Evolutionary conservation across 2,329 filamentous ascomycete genomes (phyloP).

Genomic region (Periconia sp.): DNA sequence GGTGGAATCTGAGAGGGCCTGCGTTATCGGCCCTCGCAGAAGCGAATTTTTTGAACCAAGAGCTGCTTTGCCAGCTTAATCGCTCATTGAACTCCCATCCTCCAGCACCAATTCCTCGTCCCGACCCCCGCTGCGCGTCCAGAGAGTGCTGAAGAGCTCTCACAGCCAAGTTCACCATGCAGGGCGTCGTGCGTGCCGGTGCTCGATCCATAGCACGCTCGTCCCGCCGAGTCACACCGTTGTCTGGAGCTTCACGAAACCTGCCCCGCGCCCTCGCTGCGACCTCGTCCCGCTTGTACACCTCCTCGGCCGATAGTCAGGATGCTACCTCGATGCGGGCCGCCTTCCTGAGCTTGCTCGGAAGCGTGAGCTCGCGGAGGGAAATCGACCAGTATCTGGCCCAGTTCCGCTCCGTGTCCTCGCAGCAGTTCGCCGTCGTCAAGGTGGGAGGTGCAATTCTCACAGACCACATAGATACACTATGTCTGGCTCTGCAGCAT

Average conservation of each 20-base stretch:
- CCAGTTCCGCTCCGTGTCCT: constrained; percentile 95
- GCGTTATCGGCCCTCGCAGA: constrained; percentile 33
- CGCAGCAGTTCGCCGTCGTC: constrained; percentile 96
- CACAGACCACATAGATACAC: constrained; percentile 89
- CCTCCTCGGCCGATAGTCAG: constrained; percentile 39
- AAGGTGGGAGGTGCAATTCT: constrained; percentile 97
- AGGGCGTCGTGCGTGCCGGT: constrained; percentile 46
- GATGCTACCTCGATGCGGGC: constrained; percentile 53
- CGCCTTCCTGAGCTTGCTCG: constrained; percentile 87
- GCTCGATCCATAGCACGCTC: constrained; percentile 44
- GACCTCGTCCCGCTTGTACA: constrained; percentile 37
- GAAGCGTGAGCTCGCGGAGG: constrained; percentile 93
- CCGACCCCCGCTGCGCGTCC: constrained; percentile 19
- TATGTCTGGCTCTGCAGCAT: constrained; percentile 88
- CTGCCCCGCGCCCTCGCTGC: constrained; percentile 42
- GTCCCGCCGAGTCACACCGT: constrained; percentile 40
- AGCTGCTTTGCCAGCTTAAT: constrained; percentile 13
- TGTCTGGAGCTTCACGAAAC: constrained; percentile 28
- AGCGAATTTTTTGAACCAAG: constrained; percentile 11
- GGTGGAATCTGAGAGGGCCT: constrained; percentile 5
- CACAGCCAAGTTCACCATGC: constrained; percentile 41
- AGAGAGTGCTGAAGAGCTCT: constrained; percentile 27
- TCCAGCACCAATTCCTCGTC: constrained; percentile 26
- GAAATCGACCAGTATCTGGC: constrained; percentile 98
- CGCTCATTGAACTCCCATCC: constrained; percentile 17